phyloP scores from a whole-genome alignment of 495 filamentous ascomycete species.

The Terfezia claveryi region DNA sequence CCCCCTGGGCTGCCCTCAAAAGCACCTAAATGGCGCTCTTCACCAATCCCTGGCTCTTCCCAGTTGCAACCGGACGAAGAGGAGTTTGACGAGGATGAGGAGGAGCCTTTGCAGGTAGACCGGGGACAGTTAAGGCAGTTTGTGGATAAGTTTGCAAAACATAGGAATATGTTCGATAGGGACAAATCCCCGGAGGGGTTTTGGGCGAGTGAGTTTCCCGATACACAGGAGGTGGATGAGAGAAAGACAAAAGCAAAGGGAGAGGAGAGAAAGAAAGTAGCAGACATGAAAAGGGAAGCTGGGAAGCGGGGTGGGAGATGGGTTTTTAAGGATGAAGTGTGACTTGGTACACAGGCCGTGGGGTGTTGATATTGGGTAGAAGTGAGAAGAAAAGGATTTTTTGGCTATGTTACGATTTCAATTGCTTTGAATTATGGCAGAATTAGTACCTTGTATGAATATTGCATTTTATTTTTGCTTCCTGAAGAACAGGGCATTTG shows the following conservation, averaged over 20 bases:
- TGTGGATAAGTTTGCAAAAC: constrained; percentile 50
- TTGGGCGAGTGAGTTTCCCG: constrained; percentile 75
- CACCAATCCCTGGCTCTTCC: constrained; percentile 2
- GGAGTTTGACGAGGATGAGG: constrained; percentile 24
- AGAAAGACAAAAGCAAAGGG: constrained; percentile 38
- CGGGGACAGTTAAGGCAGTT: constrained; percentile 45
- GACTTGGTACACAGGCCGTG: neutral
- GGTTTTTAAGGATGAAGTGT: constrained; percentile 7
- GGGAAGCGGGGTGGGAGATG: constrained; percentile 11
- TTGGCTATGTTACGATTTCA: too few species aligned
- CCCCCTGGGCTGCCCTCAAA: constrained; percentile 1
- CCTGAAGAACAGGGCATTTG: too few species aligned
- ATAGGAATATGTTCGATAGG: constrained; percentile 51
- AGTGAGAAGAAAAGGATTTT: too few species aligned
- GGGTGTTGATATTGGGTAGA: too few species aligned
- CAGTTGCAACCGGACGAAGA: neutral
- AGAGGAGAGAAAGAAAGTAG: constrained; percentile 37
- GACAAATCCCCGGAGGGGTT: constrained; percentile 57
- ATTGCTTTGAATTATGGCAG: too few species aligned
- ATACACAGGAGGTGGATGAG: constrained; percentile 49
- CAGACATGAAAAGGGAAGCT: constrained; percentile 60
- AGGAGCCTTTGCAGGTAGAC: constrained; percentile 31
- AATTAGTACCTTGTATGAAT: too few species aligned
- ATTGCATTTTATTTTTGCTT: too few species aligned
- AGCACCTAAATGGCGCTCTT: constrained; percentile 16